Conservation (phyloP, 2,329 filamentous ascomycete species). For the Grosmannia clavigera region DNA sequence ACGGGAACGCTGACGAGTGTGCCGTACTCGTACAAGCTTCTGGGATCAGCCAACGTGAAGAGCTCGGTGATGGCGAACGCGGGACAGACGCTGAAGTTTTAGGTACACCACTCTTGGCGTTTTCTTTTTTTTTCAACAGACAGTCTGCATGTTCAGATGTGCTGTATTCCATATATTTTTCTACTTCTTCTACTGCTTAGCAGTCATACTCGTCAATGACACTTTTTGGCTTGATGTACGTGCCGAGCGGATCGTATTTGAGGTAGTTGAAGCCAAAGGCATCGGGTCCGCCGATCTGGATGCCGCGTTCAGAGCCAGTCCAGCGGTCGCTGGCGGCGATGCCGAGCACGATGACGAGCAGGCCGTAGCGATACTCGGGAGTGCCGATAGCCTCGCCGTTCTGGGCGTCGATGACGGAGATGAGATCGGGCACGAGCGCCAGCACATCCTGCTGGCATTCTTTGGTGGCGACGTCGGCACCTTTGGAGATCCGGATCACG, state of each 20-base stretch:
- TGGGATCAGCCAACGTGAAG: slow-evolving; percentile 35
- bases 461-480: slow-evolving; percentile 1
- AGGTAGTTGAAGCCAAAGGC: slow-evolving; percentile 35
- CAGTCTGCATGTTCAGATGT: no score
- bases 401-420: slow-evolving; percentile 33
- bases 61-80: slow-evolving; percentile 25
- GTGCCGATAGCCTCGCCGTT: slow-evolving; percentile 36
- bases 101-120: slow-evolving; percentile 2
- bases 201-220: slow-evolving; percentile 37
- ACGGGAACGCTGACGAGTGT: slow-evolving; percentile 36
- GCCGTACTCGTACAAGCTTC: slow-evolving; percentile 41
- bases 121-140: background rate
- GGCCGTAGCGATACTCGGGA: slow-evolving; percentile 40
- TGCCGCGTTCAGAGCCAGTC: slow-evolving; percentile 32
- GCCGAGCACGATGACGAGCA: slow-evolving; percentile 37
- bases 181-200: background rate
- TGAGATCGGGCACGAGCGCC: slow-evolving; percentile 36
- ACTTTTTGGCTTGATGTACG: slow-evolving; percentile 34
- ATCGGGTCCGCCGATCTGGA: slow-evolving; percentile 36
- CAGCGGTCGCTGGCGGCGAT: slow-evolving; percentile 41
- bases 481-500: slow-evolving; percentile 26
- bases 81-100: slow-evolving; percentile 25
- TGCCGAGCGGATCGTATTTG: slow-evolving; percentile 33
- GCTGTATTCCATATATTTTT: no score
- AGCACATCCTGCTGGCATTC: slow-evolving; percentile 25